These are phyloP conservation scores for Hypoxylon lenormandii DNA, from an alignment of 495 filamentous ascomycete genomes.

Conservation along the genomic window DNA sequence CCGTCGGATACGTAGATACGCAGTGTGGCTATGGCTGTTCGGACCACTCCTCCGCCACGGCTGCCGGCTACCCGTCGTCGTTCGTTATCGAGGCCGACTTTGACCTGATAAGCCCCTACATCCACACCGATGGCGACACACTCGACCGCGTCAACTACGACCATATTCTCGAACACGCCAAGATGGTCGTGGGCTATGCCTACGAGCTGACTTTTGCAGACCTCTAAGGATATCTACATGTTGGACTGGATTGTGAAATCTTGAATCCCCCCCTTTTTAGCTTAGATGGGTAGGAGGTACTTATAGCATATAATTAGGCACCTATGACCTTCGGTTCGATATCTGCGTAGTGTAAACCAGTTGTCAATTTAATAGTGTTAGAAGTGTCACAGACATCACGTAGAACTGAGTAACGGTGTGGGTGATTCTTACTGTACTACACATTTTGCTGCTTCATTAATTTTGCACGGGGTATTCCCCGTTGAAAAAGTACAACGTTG, in stretches of 20 bases:
- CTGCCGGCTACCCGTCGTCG: conserved; percentile 48
- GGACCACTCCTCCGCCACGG: conserved; percentile 50
- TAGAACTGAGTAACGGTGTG: no score
- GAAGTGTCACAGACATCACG: no score
- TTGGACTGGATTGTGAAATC: background rate
- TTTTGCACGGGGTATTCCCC: no score
- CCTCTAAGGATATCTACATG: conserved; percentile 3
- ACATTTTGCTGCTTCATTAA: no score
- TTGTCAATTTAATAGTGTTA: no score
- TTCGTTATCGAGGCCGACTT: conserved; percentile 52
- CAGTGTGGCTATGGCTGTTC: conserved; percentile 77
- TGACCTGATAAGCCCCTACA: conserved; percentile 37
- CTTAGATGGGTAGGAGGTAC: no score
- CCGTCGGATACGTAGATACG: conserved; percentile 85
- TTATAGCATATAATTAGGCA: no score
- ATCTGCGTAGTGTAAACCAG: no score
- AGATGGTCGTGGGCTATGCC: conserved; percentile 40
- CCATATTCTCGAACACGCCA: conserved; percentile 38
- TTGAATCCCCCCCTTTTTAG: no score
- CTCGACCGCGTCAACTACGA: conserved; percentile 39
- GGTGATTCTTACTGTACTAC: no score
- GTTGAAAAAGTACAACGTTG: no score
- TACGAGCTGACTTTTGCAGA: conserved; percentile 37
- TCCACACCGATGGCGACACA: conserved; percentile 50
- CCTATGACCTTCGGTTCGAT: no score